These are phyloP conservation scores for Nidula niveotomentosa DNA, from an alignment of 1,284 basidiomycete species.

Conservation along the genomic window DNA sequence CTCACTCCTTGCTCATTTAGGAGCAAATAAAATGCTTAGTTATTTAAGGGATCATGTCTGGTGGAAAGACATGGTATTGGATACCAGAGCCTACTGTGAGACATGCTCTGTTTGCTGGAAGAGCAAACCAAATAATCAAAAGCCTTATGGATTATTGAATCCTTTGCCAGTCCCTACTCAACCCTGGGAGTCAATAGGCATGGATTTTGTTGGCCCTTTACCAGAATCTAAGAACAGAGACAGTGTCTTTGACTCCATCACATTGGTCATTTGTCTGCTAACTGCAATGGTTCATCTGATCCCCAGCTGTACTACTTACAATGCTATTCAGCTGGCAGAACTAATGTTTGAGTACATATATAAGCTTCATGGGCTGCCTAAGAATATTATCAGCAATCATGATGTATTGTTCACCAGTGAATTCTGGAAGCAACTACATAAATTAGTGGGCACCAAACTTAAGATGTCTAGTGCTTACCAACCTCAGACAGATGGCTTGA, in stretches of 20 bases:
- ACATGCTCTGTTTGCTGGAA: too few relatives aligned
- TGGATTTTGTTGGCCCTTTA: constrained; percentile 44
- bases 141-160: constrained; percentile 29
- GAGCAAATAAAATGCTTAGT: constrained; percentile 25
- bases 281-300: constrained; percentile 30
- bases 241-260: background rate
- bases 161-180: constrained; percentile 23
- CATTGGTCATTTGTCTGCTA: constrained; percentile 4
- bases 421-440: background rate
- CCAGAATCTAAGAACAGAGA: constrained; percentile 21
- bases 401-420: background rate
- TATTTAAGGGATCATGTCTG: constrained; percentile 28
- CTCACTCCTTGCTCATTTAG: constrained; percentile 31
- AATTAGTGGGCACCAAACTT: constrained; percentile 12
- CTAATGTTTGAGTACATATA: constrained; percentile 9
- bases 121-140: constrained; percentile 28
- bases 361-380: background rate
- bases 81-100: constrained; percentile 20
- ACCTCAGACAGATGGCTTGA: constrained; percentile 40
- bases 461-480: constrained; percentile 41
- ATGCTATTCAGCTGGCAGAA: constrained; percentile 34
- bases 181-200: constrained; percentile 36
- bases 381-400: background rate
- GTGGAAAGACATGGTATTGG: constrained; percentile 29
- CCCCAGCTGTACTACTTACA: constrained; percentile 21